phyloP scores from a whole-genome alignment of 1,284 basidiomycete species.

The Golubevia pallescens region DNA sequence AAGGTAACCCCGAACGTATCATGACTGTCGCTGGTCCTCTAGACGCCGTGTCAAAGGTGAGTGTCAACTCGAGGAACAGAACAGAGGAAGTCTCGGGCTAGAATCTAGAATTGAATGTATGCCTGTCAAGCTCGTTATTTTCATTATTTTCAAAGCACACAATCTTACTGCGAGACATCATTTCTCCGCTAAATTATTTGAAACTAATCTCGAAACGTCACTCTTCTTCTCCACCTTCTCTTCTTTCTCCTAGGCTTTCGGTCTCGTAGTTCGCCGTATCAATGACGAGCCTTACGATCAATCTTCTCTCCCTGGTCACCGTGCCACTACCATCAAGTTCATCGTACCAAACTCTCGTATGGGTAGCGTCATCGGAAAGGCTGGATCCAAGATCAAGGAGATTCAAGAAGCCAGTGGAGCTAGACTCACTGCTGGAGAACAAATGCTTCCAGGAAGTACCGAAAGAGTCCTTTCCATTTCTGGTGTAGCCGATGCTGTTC shows the following conservation, averaged over 20 bases:
- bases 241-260: slow-evolving; percentile 78
- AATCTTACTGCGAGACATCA: no score
- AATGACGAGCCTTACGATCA: slow-evolving; percentile 99
- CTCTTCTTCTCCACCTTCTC: background rate
- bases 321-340: slow-evolving; percentile 93
- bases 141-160: no score
- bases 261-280: slow-evolving; percentile 95
- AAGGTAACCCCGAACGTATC: slow-evolving; percentile 94
- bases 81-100: no score
- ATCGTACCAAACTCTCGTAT: slow-evolving; percentile 99
- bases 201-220: no score
- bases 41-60: slow-evolving; percentile 95
- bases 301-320: slow-evolving; percentile 93
- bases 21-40: slow-evolving; percentile 95
- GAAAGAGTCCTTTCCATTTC: slow-evolving; percentile 96
- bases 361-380: slow-evolving; percentile 98
- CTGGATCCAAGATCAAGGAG: slow-evolving; percentile 97
- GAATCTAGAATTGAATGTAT: no score
- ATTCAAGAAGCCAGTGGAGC: slow-evolving; percentile 99
- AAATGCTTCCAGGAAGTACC: slow-evolving; percentile 98
- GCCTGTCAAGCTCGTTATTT: no score
- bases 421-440: slow-evolving; percentile 91
- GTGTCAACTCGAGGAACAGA: no score
- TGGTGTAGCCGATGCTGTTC: slow-evolving; percentile 98
- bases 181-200: no score